Evolutionary conservation across 2,329 filamentous ascomycete genomes (phyloP), one percentile per base, ranked within the genome.

Genomic region (Cryphonectria parasitica): DNA sequence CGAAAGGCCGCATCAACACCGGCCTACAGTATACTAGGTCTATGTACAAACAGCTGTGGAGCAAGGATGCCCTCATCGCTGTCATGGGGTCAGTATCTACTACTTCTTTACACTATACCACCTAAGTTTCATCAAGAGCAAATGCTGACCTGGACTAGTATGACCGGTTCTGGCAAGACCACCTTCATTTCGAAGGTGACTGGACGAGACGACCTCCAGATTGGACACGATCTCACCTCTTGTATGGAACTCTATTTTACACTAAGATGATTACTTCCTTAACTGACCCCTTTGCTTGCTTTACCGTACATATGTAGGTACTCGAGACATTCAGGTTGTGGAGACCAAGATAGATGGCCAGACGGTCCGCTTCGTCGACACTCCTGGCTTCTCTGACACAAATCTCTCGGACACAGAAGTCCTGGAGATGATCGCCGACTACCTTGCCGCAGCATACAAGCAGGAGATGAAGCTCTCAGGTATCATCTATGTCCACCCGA

Each of bases 381-480:
- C 83, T 0, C 83, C 84, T 0, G 84, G 84, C 0, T 85, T 86
- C 72, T 79, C 83, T 41, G 83, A 86, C 68, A 85, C 82, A 0
- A 74, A 77, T 62, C 74, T 79, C 28, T 79, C 79, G 6, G 84
- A 86, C 69, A 78, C 80, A 8, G 83, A 86, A 43, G 80, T 86
- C 1, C 78, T 86, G 1, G 64, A 76, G n/a, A 76, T 81, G 54
- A 82, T 85, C 34, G 81, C 82, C 0, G 75, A 75, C 5, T 84
- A 79, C 73, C 76, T 85, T 2, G 77, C 75, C 0, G 68, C 69
- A 0, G 75, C 78, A 0, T 82, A 81, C 68, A 74, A 73, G 25
- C 69, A 77, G 22, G 61, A 78, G 22, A 75, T 79, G 64, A 77
- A 77, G 52, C 77, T 84, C 3, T 77, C 77, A 5, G 84, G 83